Conservation (phyloP, 306 rosid species). For the Castanospermum australe region DNA sequence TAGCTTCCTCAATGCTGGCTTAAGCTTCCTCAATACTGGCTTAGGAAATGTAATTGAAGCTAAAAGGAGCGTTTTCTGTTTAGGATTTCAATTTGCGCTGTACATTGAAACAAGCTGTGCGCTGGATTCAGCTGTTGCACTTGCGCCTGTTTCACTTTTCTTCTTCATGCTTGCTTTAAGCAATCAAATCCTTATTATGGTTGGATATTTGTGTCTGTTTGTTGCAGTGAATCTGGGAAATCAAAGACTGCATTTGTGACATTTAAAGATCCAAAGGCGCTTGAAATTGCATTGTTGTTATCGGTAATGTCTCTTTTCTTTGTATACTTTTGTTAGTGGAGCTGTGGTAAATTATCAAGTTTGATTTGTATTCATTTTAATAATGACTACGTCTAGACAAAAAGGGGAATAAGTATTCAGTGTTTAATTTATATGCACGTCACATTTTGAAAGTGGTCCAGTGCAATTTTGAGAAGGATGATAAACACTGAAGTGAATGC, state of each 20-base stretch:
- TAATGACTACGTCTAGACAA: neutral
- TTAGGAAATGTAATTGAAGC: neutral
- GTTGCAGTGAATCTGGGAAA: conserved; percentile 73
- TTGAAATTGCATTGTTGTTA: conserved; percentile 82
- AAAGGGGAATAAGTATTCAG: neutral
- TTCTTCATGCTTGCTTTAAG: neutral
- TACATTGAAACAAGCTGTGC: neutral
- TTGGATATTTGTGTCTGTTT: conserved; percentile 23
- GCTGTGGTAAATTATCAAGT: neutral
- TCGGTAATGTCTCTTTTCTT: conserved; percentile 57
- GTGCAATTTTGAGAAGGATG: conserved; percentile 4
- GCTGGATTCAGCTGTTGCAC: conserved; percentile 2
- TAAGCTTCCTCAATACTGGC: neutral
- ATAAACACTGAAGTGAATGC: neutral
- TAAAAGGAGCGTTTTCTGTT: neutral
- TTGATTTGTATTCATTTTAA: neutral
- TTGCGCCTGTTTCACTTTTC: neutral
- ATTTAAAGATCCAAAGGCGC: conserved; percentile 89
- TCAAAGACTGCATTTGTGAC: conserved; percentile 88
- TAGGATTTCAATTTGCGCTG: neutral
- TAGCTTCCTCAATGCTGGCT: neutral
- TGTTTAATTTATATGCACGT: neutral
- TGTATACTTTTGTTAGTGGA: conserved; percentile 23
- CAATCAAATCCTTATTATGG: neutral
- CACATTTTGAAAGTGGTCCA: neutral